Conservation (phyloP, 2,329 filamentous ascomycete genomes). For the Tympanopsis confertula region DNA sequence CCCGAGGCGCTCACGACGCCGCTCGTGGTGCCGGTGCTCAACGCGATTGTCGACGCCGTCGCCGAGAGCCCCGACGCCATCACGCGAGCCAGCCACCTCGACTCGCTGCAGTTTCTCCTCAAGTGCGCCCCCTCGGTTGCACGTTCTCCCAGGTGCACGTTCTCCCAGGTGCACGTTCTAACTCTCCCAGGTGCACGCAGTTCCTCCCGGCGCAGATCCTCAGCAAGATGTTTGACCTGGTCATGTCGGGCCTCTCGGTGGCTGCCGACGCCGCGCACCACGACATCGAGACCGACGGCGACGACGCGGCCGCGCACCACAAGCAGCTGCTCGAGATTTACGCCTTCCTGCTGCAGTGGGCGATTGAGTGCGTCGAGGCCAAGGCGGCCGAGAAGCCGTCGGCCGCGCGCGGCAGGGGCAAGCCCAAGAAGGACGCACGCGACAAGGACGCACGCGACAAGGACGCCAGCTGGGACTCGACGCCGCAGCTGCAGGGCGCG, state of each 20-base stretch:
- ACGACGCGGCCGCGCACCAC: slow-evolving; percentile 58
- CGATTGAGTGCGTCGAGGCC: slow-evolving; percentile 83
- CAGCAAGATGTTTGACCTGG: slow-evolving; percentile 84
- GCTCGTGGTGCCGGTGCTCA: slow-evolving; percentile 74
- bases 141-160: slow-evolving; percentile 19
- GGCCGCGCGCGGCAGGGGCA: slow-evolving; percentile 59
- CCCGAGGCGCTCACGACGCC: slow-evolving; percentile 70
- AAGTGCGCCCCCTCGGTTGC: slow-evolving; percentile 62
- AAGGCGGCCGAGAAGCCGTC: slow-evolving; percentile 85
- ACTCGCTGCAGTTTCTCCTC: slow-evolving; percentile 88
- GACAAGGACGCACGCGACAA: slow-evolving; percentile 43
- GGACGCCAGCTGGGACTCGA: slow-evolving; percentile 79
- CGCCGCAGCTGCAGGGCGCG: slow-evolving; percentile 73
- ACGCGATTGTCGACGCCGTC: slow-evolving; percentile 84
- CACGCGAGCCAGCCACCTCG: slow-evolving; percentile 66
- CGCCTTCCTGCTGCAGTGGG: slow-evolving; percentile 89
- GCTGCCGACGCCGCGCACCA: slow-evolving; percentile 77
- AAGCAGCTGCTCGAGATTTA: slow-evolving; percentile 89
- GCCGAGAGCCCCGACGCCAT: slow-evolving; percentile 87
- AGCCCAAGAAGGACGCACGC: slow-evolving; percentile 64
- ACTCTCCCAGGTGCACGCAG: slow-evolving; percentile 64
- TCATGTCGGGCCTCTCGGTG: slow-evolving; percentile 73
- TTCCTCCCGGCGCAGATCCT: slow-evolving; percentile 70
- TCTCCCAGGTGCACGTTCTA: slow-evolving; percentile 61
- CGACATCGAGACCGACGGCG: slow-evolving; percentile 84